Conservation (phyloP, 2,329 filamentous ascomycete species). For the Sarocladium kiliense region DNA sequence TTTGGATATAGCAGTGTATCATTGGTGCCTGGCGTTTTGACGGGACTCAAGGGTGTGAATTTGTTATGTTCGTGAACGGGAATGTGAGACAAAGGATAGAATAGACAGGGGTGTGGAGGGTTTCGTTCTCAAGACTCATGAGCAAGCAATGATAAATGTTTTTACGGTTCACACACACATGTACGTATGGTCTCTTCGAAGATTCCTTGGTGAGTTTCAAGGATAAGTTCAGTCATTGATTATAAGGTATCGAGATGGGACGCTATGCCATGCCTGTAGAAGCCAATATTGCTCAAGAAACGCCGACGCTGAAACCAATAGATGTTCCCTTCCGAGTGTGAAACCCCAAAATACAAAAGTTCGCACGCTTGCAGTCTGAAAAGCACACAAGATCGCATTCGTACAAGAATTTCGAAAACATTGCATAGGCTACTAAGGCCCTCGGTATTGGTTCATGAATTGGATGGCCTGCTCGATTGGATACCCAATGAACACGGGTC, state of each 20-base stretch:
- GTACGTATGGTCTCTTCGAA: too few species aligned
- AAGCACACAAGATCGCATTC: constrained; percentile 10
- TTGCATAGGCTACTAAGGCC: constrained; percentile 16
- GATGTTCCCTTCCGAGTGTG: not conserved
- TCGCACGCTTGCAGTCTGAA: constrained; percentile 7
- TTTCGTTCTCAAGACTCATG: too few species aligned
- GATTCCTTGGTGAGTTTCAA: too few species aligned
- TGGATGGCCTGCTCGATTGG: constrained; percentile 75
- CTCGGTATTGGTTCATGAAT: constrained; percentile 59
- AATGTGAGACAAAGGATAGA: not conserved
- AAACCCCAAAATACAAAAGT: constrained; percentile 8
- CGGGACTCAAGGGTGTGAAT: not conserved
- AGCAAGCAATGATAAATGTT: too few species aligned
- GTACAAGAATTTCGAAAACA: constrained; percentile 9
- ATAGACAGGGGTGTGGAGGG: not conserved
- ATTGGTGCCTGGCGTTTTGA: not conserved
- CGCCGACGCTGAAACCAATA: not conserved
- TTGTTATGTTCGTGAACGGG: not conserved
- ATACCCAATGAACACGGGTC: constrained; percentile 92
- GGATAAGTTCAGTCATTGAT: too few species aligned
- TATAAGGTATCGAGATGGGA: not conserved
- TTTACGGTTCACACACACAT: too few species aligned
- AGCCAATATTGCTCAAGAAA: not conserved
- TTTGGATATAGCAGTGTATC: too few species aligned
- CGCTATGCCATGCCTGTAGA: not conserved